Base-by-base conservation (phyloP, 1,284 basidiomycete species). In the Phlebopus sp. region DNA sequence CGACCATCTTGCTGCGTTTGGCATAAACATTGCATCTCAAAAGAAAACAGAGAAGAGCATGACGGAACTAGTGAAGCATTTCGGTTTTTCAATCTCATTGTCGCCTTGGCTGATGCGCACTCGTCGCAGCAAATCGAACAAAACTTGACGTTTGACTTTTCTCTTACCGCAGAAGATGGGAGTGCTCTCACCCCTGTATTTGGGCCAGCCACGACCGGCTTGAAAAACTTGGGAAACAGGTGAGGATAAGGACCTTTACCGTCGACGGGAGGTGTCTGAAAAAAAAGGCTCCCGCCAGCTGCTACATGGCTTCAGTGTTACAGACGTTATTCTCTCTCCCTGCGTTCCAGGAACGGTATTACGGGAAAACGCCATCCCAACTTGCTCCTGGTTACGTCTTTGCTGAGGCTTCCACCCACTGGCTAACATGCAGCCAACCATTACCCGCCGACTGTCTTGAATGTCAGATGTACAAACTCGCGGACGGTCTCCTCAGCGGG, bases 1-100 rank as follows among this genome's bases (percentile, higher is more conserved):
- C 0, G 55, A 65, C 0, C 95, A 98, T 68, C 78, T 98, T 3
- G 66, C 78, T 0, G 79, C 80, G 18, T 97, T 97, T 56, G 94
- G 92, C 1, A 96, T 99, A 67, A 87, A 92, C 51, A 84, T 97
- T 1, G 74, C 82, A 38, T 79, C 79, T 0, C 86, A 92, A 62
- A 85, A 74, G 21, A 99, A 99, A 72, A 99, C 95, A 0, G 94
- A 97, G 65, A 98, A 97, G 72, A 93, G 85, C 45, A 93, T 97
- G 87, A 97, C 95, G 0, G 96, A 99, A 64, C 74, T 99, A 48
- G 92, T 92, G 51, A 52, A 81, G 60, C 46, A 8, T 42, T 2
- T 4, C 3, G 1, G 35, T 4, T 23, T 23, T 23, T 23, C 21
- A 3, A n/a, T 23, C 6, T 13, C 11, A 13, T 13, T 7, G 11